Conservation (phyloP, 2,329 filamentous ascomycete genomes). For the Xylaria polymorpha region DNA sequence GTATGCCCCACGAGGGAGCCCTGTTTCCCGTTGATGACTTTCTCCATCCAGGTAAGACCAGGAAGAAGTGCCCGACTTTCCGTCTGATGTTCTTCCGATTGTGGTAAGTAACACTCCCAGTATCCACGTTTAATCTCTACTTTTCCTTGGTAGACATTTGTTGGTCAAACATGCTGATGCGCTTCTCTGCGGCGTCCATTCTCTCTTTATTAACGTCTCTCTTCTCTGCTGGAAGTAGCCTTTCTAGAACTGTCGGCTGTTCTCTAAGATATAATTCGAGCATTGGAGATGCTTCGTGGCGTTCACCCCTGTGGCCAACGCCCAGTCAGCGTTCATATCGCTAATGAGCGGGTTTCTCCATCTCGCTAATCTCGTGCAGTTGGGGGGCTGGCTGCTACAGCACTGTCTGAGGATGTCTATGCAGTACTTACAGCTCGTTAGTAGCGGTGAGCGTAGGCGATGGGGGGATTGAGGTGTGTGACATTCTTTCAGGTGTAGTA, state of each 20-base stretch:
- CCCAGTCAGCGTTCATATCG: slow-evolving; percentile 9
- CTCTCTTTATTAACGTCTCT: slow-evolving; percentile 4
- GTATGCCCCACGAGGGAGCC: neutral
- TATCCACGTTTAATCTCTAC: slow-evolving; percentile 1
- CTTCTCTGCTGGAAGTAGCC: slow-evolving; percentile 7
- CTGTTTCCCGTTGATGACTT: slow-evolving; percentile 8
- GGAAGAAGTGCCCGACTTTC: slow-evolving; percentile 18
- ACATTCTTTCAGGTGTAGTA: slow-evolving; percentile 3
- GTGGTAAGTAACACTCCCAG: slow-evolving; percentile 1
- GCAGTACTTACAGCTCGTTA: slow-evolving; percentile 21
- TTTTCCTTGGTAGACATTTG: neutral
- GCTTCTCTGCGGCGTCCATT: neutral
- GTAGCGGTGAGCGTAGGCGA: slow-evolving; percentile 15
- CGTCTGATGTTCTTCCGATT: slow-evolving; percentile 24
- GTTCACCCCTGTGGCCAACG: slow-evolving; percentile 5
- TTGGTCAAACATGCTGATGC: slow-evolving; percentile 17
- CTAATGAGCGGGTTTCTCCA: neutral
- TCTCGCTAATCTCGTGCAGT: slow-evolving; percentile 18
- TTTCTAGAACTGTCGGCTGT: slow-evolving; percentile 19
- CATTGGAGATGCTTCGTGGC: slow-evolving; percentile 17
- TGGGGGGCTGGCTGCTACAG: neutral
- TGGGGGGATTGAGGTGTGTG: slow-evolving; percentile 9
- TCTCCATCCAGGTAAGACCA: neutral
- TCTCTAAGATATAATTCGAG: slow-evolving; percentile 23
- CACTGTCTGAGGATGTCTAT: neutral